A percentile compares a stretch with the other conserved stretches of the same genome.
Evolutionary conservation across 73 alveolate species (phyloP).

Genomic region (Paramecium pentaurelia): DNA sequence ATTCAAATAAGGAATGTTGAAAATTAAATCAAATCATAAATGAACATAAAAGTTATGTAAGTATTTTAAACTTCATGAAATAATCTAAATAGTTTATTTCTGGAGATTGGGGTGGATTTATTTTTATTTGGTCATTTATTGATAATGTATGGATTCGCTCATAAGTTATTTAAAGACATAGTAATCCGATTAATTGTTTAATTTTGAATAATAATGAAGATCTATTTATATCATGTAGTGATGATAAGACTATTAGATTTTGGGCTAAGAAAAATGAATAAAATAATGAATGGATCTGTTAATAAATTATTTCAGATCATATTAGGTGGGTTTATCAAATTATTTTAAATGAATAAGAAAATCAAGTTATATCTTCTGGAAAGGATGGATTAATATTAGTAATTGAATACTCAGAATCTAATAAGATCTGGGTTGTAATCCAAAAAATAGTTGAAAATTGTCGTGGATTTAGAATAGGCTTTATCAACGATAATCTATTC

Average conservation of each 20-base stretch:
- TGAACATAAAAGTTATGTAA: background rate
- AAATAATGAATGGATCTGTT: background rate
- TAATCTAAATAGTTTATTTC: background rate
- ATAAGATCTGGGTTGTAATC: background rate
- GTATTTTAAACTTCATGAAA: background rate
- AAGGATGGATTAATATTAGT: background rate
- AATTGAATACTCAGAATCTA: background rate
- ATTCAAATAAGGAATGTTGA: background rate
- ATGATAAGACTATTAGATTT: background rate
- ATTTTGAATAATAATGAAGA: background rate
- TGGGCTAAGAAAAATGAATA: background rate
- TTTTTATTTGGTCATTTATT: background rate
- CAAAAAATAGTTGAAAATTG: background rate
- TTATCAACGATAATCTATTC: background rate
- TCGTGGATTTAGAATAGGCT: background rate
- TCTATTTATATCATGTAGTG: background rate
- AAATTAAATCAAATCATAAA: background rate
- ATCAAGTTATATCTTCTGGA: background rate
- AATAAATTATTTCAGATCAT: background rate
- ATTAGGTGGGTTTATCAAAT: background rate
- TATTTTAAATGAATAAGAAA: background rate
- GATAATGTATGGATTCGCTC: background rate
- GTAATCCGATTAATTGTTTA: too few species aligned
- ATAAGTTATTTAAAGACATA: background rate
- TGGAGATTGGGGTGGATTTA: background rate